Percentiles rank a stretch among this genome's conserved stretches.
Evolutionary conservation across 164 flowering plant species (phyloP).

Genomic region (Akebia trifoliata): DNA sequence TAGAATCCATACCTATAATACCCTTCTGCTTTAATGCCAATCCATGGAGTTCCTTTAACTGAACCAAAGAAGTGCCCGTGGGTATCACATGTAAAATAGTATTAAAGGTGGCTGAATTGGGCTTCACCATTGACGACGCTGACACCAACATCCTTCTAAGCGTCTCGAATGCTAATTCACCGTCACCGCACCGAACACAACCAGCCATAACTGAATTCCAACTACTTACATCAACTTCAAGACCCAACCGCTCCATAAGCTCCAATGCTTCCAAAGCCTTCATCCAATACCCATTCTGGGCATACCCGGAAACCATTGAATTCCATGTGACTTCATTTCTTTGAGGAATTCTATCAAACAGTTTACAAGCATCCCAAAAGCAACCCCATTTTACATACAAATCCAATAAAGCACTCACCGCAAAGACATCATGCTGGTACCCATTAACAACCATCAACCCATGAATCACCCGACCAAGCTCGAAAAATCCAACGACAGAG

Average conservation of each 20-base stretch:
- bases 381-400: slow-evolving; percentile 20
- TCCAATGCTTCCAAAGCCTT: slow-evolving; percentile 17
- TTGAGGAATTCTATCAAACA: slow-evolving; percentile 28
- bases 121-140: slow-evolving; percentile 1
- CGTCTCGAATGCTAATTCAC: slow-evolving; percentile 19
- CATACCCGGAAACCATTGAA: slow-evolving; percentile 22
- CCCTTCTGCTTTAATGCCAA: slow-evolving; percentile 12
- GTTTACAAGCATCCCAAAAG: slow-evolving; percentile 16
- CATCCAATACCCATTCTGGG: slow-evolving; percentile 19
- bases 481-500: slow-evolving; percentile 7
- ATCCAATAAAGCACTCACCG: slow-evolving; percentile 22
- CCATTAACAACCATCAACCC: slow-evolving; percentile 24
- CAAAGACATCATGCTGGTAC: slow-evolving; percentile 17
- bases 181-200: slow-evolving; percentile 21
- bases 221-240: slow-evolving; percentile 16
- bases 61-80: slow-evolving; percentile 5
- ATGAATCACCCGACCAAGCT: slow-evolving; percentile 16
- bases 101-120: slow-evolving; percentile 24
- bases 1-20: slow-evolving; percentile 8
- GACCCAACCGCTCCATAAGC: slow-evolving; percentile 9
- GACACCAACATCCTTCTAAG: slow-evolving; percentile 19
- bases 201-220: slow-evolving; percentile 33
- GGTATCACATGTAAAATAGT: slow-evolving; percentile 19
- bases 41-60: slow-evolving; percentile 25
- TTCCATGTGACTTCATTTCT: slow-evolving; percentile 28